A percentile compares a stretch with the other conserved stretches of the same genome.
Evolutionary conservation across 805 yeast species (phyloP).

Genomic region (Barnettozyma pratensis): DNA sequence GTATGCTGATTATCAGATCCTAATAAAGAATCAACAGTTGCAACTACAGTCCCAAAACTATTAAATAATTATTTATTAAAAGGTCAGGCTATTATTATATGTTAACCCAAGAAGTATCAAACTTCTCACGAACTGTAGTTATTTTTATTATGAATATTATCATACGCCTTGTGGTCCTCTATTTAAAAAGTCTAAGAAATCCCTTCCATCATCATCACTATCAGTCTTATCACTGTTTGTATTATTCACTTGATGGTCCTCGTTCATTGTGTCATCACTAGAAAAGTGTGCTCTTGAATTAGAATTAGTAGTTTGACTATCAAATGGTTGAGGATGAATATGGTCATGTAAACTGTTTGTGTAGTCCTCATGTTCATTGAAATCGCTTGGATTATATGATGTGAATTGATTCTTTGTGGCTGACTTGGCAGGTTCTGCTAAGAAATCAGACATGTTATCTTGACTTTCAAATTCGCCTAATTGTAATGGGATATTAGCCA

Average conservation of each 20-base stretch:
- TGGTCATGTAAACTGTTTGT: background rate
- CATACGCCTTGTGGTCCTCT: slow-evolving; percentile 1
- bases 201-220: slow-evolving; percentile 1
- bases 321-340: background rate
- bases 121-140: too few species aligned
- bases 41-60: background rate
- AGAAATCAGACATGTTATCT: background rate
- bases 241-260: background rate
- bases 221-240: background rate
- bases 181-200: slow-evolving; percentile 3
- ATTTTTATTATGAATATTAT: background rate
- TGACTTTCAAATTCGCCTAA: background rate
- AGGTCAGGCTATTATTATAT: too few species aligned
- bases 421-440: background rate
- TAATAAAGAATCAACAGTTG: background rate
- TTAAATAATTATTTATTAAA: background rate
- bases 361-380: background rate
- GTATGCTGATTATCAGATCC: slow-evolving; percentile 15
- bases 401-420: background rate
- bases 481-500: slow-evolving; percentile 1
- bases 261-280: background rate
- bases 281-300: background rate
- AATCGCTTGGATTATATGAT: too few species aligned
- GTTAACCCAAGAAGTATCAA: too few species aligned
- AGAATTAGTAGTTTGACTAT: background rate